A percentile compares a stretch with the other conserved stretches of the same genome.
Conservation (phyloP, 1,284 basidiomycete species). For the Fomitopsis palustris region DNA sequence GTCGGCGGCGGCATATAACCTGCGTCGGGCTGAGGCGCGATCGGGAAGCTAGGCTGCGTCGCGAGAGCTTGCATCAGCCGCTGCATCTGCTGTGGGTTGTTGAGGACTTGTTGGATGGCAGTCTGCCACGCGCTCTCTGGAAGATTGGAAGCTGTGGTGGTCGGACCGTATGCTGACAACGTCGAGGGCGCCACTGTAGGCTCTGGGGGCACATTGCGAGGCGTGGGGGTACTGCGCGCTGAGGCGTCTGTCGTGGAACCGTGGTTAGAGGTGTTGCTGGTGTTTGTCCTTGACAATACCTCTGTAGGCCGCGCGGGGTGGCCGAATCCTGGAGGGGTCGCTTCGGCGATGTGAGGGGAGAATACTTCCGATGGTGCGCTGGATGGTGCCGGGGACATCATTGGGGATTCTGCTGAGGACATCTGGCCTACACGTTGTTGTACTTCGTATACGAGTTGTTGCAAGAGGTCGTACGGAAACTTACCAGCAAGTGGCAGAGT, state of each 20-base stretch:
- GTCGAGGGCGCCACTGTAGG: conserved; percentile 14
- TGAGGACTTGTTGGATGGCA: conserved; percentile 56
- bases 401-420: conserved; percentile 28
- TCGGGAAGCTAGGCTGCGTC: conserved; percentile 29
- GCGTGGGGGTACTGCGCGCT: conserved; percentile 3
- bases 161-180: conserved; percentile 17
- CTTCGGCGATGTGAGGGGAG: conserved; percentile 16
- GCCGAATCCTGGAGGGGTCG: conserved; percentile 2
- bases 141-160: conserved; percentile 15
- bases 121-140: conserved; percentile 54
- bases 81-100: conserved; percentile 66
- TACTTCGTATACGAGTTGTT: conserved; percentile 2
- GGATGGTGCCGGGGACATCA: conserved; percentile 17
- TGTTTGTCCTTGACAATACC: conserved; percentile 14
- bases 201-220: not conserved
- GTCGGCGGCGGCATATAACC: conserved; percentile 1
- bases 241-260: conserved; percentile 7
- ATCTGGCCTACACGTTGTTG: conserved; percentile 22
- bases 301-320: conserved; percentile 15
- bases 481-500: conserved; percentile 18
- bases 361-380: conserved; percentile 27
- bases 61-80: conserved; percentile 61
- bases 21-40: conserved; percentile 7
- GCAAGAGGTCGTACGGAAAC: conserved; percentile 4
- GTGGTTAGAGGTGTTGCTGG: conserved; percentile 10